Evolutionary conservation across 2,329 filamentous ascomycete species (phyloP), one percentile per base, ranked within the genome.

Genomic region (Colletotrichum sansevieriae): DNA sequence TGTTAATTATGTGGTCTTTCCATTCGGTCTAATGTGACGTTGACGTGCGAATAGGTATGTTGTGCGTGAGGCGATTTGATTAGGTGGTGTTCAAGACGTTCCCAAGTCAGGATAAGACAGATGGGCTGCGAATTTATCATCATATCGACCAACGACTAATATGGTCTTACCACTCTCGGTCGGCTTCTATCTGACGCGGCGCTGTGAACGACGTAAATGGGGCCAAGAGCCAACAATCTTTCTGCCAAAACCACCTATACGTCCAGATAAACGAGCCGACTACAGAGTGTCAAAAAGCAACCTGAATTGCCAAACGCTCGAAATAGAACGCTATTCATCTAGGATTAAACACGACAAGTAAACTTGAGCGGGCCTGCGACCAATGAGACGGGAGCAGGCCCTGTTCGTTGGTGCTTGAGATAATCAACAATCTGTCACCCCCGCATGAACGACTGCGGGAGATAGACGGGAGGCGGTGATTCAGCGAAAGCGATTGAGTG

Each of bases 151-250:
- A n/a, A 39, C 25, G 15, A 18, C 39, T 3, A 12, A n/a, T 18
- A 8, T 59, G 37, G 54, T 37, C 25, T 2, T 13, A 3, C 7
- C 22, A 47, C 44, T n/a, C 13, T n/a, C 13, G 41, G 39, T 7
- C 5, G 12, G 2, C 12, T 13, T 68, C 9, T 59, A 65, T 46
- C 22, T 57, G 65, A 46, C 44, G 49, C 51, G 35, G 12, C 20
- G 43, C 18, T 41, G 46, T 39, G 51, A 57, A 47, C 6, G n/a
- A 59, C 13, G n/a, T 20, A 22, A 7, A 25, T 11, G 12, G 29
- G 11, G 61, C 39, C 65, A 58, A 54, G 60, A 18, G 11, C 7
- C 11, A 5, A 10, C 35, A 67, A 56, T 63, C 44, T 63, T 57
- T 51, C 43, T 52, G 44, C 13, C 20, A 22, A 12, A 15, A 12